A percentile compares a stretch with the other conserved stretches of the same genome.
Evolutionary conservation across 2,329 filamentous ascomycete genomes (phyloP).

Genomic region (Ophidiomyces ophidiicola): DNA sequence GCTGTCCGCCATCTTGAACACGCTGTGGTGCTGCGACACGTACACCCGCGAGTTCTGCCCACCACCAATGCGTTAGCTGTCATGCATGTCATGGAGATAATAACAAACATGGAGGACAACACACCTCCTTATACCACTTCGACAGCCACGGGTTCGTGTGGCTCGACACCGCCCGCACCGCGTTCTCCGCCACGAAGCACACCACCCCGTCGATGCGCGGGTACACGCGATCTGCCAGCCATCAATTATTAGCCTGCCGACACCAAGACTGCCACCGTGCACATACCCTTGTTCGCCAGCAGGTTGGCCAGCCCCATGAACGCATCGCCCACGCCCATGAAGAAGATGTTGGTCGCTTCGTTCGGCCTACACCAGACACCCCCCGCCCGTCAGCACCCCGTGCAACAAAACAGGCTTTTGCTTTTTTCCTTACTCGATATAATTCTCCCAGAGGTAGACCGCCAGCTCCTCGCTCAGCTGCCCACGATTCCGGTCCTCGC

Average conservation of each 20-base stretch:
- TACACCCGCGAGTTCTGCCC: conserved; percentile 61
- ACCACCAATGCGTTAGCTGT: background rate
- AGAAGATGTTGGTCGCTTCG: conserved; percentile 59
- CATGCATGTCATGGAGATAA: too few species aligned
- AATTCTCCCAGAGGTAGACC: conserved; percentile 92
- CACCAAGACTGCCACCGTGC: background rate
- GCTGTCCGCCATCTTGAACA: conserved; percentile 56
- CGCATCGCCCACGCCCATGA: conserved; percentile 82
- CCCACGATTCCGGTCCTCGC: conserved; percentile 41
- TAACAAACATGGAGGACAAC: too few species aligned
- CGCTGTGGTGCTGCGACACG: conserved; percentile 60
- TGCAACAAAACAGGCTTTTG: too few species aligned
- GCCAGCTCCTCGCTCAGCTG: conserved; percentile 56
- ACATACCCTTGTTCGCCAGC: conserved; percentile 59
- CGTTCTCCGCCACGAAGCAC: conserved; percentile 65
- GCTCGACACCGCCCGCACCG: conserved; percentile 67
- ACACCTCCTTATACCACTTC: conserved; percentile 64
- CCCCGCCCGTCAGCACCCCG: too few species aligned
- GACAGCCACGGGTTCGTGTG: conserved; percentile 56
- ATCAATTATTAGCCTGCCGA: background rate
- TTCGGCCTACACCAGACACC: conserved; percentile 48
- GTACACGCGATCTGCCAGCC: conserved; percentile 45
- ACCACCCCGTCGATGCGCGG: conserved; percentile 58
- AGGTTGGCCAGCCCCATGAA: conserved; percentile 74
- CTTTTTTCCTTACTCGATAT: conserved; percentile 62